Evolutionary conservation across 179 eudicot genomes (phyloP).

Genomic region (Gypsophila paniculata): DNA sequence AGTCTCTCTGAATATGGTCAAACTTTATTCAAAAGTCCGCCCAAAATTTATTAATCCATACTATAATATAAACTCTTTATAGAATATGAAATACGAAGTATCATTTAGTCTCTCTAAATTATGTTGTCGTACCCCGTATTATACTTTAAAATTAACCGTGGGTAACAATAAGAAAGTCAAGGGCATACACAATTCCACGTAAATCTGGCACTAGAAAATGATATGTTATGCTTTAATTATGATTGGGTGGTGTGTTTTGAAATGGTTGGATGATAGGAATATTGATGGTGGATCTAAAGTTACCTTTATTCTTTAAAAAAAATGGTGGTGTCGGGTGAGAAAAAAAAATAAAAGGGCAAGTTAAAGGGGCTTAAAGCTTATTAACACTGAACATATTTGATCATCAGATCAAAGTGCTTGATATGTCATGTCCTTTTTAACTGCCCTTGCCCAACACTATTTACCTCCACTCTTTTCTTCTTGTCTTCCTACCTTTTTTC

Average conservation of each 20-base stretch:
- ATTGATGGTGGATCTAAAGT: slow-evolving; percentile 34
- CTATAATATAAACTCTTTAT: too few relatives aligned
- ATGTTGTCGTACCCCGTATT: too few relatives aligned
- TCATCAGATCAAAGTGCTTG: slow-evolving; percentile 21
- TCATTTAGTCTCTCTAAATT: too few relatives aligned
- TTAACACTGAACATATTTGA: background rate
- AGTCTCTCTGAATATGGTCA: too few relatives aligned
- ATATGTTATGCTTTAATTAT: too few relatives aligned
- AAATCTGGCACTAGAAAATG: too few relatives aligned
- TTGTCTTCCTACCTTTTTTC: background rate
- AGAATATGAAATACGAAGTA: too few relatives aligned
- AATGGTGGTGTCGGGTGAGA: slow-evolving; percentile 18
- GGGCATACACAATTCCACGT: background rate
- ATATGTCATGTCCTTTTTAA: slow-evolving; percentile 9
- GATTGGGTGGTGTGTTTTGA: background rate
- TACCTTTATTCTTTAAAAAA: slow-evolving; percentile 19
- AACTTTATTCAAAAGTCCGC: too few relatives aligned
- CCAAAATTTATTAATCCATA: too few relatives aligned
- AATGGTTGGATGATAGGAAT: slow-evolving; percentile 14
- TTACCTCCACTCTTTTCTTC: background rate
- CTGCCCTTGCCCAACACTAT: background rate
- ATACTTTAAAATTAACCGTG: background rate
- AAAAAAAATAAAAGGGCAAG: slow-evolving; percentile 12
- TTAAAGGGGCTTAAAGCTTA: slow-evolving; percentile 1
- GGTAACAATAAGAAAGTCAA: too few relatives aligned